Conservation (phyloP, 331 rosid species). For the Quercus lobata region DNA sequence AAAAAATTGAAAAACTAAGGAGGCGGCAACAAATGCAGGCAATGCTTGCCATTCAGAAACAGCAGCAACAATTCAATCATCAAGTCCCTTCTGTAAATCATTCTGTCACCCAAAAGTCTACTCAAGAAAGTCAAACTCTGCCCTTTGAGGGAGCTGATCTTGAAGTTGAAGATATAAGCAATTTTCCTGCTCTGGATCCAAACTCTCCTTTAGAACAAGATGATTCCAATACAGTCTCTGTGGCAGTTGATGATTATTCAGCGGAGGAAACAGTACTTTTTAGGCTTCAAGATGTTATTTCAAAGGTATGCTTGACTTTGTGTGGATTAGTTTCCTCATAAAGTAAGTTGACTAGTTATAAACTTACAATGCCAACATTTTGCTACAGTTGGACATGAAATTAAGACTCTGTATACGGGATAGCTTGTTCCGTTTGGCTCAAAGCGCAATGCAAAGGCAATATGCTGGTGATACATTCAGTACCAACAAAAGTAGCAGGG, state of each 20-base stretch:
- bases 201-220: slow-evolving; percentile 57
- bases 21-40: slow-evolving; percentile 95
- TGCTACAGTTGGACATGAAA: slow-evolving; percentile 75
- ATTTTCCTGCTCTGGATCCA: slow-evolving; percentile 45
- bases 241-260: slow-evolving; percentile 46
- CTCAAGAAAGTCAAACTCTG: slow-evolving; percentile 48
- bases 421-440: slow-evolving; percentile 89
- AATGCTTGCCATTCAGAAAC: slow-evolving; percentile 89
- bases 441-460: slow-evolving; percentile 71
- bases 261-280: slow-evolving; percentile 57
- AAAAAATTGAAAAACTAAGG: slow-evolving; percentile 90
- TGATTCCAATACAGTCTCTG: slow-evolving; percentile 63
- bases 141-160: slow-evolving; percentile 45
- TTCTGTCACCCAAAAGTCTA: slow-evolving; percentile 31
- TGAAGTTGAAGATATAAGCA: slow-evolving; percentile 45
- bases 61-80: slow-evolving; percentile 63
- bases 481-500: slow-evolving; percentile 51
- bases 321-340: slow-evolving; percentile 25
- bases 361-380: slow-evolving; percentile 37
- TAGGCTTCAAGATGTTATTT: slow-evolving; percentile 68
- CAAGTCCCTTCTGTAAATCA: slow-evolving; percentile 47
- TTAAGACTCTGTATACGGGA: slow-evolving; percentile 75
- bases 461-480: slow-evolving; percentile 53
- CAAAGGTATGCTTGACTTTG: slow-evolving; percentile 58
- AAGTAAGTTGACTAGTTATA: slow-evolving; percentile 35